A percentile compares a stretch with the other conserved stretches of the same genome.
Conservation (phyloP, 2,329 filamentous ascomycete species). For the Penicillium brasilianum region DNA sequence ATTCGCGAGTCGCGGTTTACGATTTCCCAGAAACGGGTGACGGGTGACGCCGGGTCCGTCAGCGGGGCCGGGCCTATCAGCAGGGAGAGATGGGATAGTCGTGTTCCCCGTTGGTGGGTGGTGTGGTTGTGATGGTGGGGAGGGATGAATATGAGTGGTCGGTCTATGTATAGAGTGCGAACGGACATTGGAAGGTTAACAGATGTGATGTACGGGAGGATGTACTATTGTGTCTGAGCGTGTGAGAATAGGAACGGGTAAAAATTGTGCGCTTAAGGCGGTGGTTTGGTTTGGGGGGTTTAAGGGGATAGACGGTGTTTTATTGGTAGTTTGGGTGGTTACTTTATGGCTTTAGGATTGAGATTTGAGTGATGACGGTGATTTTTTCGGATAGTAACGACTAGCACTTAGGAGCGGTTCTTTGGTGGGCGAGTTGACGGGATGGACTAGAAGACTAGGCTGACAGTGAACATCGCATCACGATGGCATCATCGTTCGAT, state of each 20-base stretch:
- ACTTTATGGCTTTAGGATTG: neutral
- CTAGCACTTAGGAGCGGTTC: neutral
- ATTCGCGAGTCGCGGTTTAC: neutral
- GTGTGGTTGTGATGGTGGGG: neutral
- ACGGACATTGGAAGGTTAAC: constrained; percentile 20
- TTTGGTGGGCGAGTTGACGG: neutral
- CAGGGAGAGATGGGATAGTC: neutral
- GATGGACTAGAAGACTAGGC: neutral
- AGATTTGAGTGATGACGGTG: neutral
- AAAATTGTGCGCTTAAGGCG: constrained; percentile 2
- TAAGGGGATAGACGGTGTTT: neutral
- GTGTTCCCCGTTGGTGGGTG: neutral
- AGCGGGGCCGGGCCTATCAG: constrained; percentile 26
- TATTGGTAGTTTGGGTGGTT: neutral
- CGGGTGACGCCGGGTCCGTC: constrained; percentile 18
- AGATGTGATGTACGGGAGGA: neutral
- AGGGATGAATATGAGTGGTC: too few relatives aligned
- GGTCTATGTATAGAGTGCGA: constrained; percentile 26
- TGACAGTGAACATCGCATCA: neutral
- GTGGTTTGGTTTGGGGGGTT: neutral
- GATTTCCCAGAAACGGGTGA: neutral
- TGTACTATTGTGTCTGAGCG: neutral
- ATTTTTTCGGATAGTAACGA: neutral
- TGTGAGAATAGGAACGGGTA: constrained; percentile 1
- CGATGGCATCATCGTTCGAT: constrained; percentile 15